Conservation (phyloP, 148 eudicot genomes). For the Heliamphora exappendiculata region DNA sequence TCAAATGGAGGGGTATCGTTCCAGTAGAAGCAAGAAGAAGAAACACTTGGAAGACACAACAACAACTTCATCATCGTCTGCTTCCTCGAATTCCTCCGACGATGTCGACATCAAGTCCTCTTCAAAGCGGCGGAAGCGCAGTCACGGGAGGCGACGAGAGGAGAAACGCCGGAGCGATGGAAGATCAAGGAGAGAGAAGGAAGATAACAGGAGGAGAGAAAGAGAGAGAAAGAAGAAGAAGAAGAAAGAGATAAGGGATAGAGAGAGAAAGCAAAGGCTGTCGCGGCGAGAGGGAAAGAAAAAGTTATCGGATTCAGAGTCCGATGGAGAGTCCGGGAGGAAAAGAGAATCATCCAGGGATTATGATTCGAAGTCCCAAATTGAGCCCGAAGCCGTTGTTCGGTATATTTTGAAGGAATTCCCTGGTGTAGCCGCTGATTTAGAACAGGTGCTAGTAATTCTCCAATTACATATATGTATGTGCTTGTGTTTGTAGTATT, state of each 20-base stretch:
- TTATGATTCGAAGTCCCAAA: not conserved
- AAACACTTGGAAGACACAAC: slow-evolving; percentile 17
- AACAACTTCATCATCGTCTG: slow-evolving; percentile 17
- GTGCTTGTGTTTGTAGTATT: too few species aligned
- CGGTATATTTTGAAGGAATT: slow-evolving; percentile 51
- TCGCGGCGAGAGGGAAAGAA: slow-evolving; percentile 29
- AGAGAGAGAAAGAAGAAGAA: slow-evolving; percentile 15
- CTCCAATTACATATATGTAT: not conserved
- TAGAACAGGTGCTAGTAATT: slow-evolving; percentile 37
- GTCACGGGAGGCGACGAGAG: slow-evolving; percentile 17
- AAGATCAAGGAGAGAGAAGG: slow-evolving; percentile 24
- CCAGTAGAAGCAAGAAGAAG: too few species aligned
- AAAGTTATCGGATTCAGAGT: slow-evolving; percentile 33
- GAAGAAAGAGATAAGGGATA: slow-evolving; percentile 20
- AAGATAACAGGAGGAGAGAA: slow-evolving; percentile 26
- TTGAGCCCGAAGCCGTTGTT: slow-evolving; percentile 37
- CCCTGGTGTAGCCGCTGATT: slow-evolving; percentile 69
- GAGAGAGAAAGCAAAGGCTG: slow-evolving; percentile 27
- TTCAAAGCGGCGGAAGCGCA: slow-evolving; percentile 23
- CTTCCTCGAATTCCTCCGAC: slow-evolving; percentile 9
- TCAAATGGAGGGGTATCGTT: too few species aligned
- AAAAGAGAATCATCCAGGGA: not conserved
- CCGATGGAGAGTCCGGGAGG: slow-evolving; percentile 26
- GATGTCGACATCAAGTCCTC: slow-evolving; percentile 7
- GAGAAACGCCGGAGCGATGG: slow-evolving; percentile 20